Conservation (phyloP, 495 filamentous ascomycete genomes). For the Lasiosphaeria miniovina region DNA sequence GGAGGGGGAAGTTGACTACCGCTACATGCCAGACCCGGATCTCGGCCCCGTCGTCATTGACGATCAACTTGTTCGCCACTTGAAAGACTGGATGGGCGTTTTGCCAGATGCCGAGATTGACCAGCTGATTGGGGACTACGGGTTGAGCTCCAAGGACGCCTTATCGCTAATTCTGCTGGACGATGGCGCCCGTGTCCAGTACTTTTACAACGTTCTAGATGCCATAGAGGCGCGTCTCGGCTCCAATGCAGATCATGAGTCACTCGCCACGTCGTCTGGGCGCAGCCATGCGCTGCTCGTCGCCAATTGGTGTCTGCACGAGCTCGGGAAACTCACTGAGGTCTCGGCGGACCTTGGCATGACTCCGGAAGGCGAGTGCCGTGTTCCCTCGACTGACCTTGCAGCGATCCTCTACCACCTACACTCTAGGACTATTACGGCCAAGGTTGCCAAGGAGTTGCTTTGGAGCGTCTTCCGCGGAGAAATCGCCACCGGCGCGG, state of each 20-base stretch:
- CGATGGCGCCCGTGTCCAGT: constrained; percentile 75
- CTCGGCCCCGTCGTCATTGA: constrained; percentile 75
- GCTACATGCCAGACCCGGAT: constrained; percentile 98
- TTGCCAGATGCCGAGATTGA: constrained; percentile 68
- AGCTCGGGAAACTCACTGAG: constrained; percentile 70
- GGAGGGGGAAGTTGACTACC: constrained; percentile 95
- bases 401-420: constrained; percentile 65
- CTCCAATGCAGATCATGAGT: constrained; percentile 22
- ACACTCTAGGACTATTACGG: constrained; percentile 65
- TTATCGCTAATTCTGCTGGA: constrained; percentile 76
- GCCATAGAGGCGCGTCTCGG: constrained; percentile 43
- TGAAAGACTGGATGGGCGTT: constrained; percentile 58
- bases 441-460: constrained; percentile 70
- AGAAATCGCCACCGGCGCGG: constrained; percentile 40
- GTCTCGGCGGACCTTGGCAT: constrained; percentile 36
- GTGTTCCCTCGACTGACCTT: constrained; percentile 59
- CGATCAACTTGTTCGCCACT: constrained; percentile 60
- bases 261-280: constrained; percentile 5
- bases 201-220: constrained; percentile 73
- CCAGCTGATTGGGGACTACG: constrained; percentile 55
- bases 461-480: constrained; percentile 55
- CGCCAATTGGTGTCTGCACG: constrained; percentile 77
- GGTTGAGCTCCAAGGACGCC: constrained; percentile 80
- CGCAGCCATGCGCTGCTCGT: constrained; percentile 39
- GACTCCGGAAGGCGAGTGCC: constrained; percentile 37